Evolutionary conservation across 2,329 filamentous ascomycete species (phyloP), one percentile per base, ranked within the genome.

Genomic region (Xylariales sp.): DNA sequence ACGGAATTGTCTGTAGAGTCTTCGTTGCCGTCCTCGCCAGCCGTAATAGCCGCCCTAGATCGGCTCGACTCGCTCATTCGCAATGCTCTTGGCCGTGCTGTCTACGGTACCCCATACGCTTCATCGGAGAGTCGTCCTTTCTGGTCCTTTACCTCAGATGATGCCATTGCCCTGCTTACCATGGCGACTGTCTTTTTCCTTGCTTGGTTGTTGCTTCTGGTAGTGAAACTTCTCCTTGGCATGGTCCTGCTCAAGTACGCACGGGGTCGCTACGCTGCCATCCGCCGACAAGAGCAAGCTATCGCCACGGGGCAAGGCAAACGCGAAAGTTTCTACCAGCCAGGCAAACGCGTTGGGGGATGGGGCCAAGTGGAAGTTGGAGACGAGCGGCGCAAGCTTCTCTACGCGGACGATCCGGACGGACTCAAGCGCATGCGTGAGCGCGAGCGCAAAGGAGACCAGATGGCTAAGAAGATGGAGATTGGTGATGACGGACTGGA

Each of bases 291-390:
- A 29, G 85, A 90, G 55, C 65, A 72, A 5, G 61, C 67, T 17
- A 56, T 72, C 3, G 64, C 68, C 0, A 48, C 56, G 0, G 72
- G 69, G 0, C 62, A 69, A 43, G 51, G 61, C 10, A 78, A 74
- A 50, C 65, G 63, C 42, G 70, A 76, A 37, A 72, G 64, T 29
- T 79, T 81, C 43, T 79, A 85, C 11, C 81, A 87, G 0, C 78
- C 83, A 4, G 88, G 87, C 0, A 83, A 81, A 52, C 71, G 90
- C 1, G 69, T 88, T 3, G 91, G 91, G 0, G 86, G 87, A 0
- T 95, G 83, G 67, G 90, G 88, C 0, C 78, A 87, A 2, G 82
- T 95, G 0, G 93, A 97, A 55, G 79, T 97, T 0, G 86, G 85
- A 19, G 91, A 97, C 25, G 90, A 96, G 32, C 83, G 90, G 56